Evolutionary conservation across 1,284 basidiomycete genomes (phyloP).

Genomic region (Puccinia hordei): DNA sequence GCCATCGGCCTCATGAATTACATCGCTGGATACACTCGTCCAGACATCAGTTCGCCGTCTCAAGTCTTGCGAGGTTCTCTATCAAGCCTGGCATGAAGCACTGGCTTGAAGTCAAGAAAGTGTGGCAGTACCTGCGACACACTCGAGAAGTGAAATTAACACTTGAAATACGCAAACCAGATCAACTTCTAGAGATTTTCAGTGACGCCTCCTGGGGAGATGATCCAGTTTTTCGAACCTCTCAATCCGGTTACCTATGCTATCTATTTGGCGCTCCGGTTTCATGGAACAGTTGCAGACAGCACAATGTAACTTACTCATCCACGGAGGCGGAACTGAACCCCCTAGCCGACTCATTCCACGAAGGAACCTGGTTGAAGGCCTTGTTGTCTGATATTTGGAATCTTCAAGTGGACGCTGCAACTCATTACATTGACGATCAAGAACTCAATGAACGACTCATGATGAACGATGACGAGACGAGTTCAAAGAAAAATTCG

Average conservation of each 20-base stretch:
- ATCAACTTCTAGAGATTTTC: neutral
- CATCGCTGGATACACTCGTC: neutral
- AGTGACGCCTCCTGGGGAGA: too few species aligned
- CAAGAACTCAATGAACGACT: neutral
- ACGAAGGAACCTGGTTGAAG: too few species aligned
- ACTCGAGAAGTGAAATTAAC: neutral
- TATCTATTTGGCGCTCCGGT: neutral
- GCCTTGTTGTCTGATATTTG: neutral
- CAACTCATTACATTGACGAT: neutral
- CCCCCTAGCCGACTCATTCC: too few species aligned
- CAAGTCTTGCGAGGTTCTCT: neutral
- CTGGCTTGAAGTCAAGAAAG: neutral
- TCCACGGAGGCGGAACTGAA: too few species aligned
- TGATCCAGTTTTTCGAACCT: neutral
- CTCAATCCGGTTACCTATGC: neutral
- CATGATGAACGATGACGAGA: neutral
- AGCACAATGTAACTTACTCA: too few species aligned
- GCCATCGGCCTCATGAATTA: slow-evolving; percentile 3
- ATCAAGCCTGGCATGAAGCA: neutral
- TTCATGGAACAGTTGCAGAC: too few species aligned
- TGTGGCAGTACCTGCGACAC: neutral
- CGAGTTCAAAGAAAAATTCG: neutral
- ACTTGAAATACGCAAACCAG: neutral
- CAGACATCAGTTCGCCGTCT: slow-evolving; percentile 16
- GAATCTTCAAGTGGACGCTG: neutral